Percentiles rank a stretch among this genome's conserved stretches.
Conservation (phyloP, 768 basidiomycete genomes). For the Tricholoma sp. region DNA sequence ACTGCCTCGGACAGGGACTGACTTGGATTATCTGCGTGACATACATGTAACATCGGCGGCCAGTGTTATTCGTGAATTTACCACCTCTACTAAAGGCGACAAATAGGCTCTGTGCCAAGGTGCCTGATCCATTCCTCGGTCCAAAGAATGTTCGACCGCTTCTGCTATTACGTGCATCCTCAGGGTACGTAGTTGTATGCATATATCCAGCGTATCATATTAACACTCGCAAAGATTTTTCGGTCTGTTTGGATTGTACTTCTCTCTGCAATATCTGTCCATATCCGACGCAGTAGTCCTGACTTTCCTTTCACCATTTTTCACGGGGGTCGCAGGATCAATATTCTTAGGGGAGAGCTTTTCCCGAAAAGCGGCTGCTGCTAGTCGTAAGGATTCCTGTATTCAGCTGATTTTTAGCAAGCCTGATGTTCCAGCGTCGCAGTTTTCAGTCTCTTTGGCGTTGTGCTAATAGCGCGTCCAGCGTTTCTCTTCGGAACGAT, state of each 20-base stretch:
- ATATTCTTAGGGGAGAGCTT: slow-evolving; percentile 61
- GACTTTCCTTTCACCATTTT: slow-evolving; percentile 67
- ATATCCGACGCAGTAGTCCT: slow-evolving; percentile 76
- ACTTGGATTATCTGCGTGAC: slow-evolving; percentile 46
- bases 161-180: slow-evolving; percentile 52
- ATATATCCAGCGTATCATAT: background rate
- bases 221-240: slow-evolving; percentile 48
- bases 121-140: slow-evolving; percentile 56
- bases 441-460: slow-evolving; percentile 70
- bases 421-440: background rate
- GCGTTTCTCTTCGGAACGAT: slow-evolving; percentile 58
- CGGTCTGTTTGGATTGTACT: slow-evolving; percentile 41
- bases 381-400: slow-evolving; percentile 39
- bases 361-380: slow-evolving; percentile 48
- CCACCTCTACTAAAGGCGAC: no score
- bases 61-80: no score
- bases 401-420: no score
- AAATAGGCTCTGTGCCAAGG: slow-evolving; percentile 10
- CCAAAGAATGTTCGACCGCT: slow-evolving; percentile 63
- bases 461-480: slow-evolving; percentile 79
- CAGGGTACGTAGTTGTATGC: slow-evolving; percentile 38
- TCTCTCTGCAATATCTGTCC: slow-evolving; percentile 67
- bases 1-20: slow-evolving; percentile 31
- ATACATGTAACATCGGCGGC: slow-evolving; percentile 46
- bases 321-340: slow-evolving; percentile 57